These are phyloP conservation scores for Alternaria tenuissima DNA, from an alignment of 2,329 filamentous ascomycete species.

Conservation along the genomic window DNA sequence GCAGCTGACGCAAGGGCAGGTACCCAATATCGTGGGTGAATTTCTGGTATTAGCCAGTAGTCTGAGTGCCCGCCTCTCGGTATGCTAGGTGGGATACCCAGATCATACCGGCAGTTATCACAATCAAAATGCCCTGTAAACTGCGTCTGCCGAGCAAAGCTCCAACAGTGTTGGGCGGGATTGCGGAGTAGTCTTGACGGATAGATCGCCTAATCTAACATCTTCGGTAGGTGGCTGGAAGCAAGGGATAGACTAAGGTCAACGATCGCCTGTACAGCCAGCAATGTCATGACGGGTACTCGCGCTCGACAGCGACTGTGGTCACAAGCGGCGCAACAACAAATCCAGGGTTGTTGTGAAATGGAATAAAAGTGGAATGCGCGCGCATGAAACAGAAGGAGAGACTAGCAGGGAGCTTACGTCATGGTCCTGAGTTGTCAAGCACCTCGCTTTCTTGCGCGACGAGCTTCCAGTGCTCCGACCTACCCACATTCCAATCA, in stretches of 20 bases:
- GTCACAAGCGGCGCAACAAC: not conserved
- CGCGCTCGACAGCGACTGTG: not conserved
- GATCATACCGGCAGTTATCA: not conserved
- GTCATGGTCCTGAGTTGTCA: not conserved
- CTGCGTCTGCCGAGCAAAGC: not conserved
- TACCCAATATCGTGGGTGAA: slow-evolving; percentile 20
- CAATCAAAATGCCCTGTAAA: not conserved
- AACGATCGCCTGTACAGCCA: not conserved
- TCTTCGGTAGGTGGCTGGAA: not conserved
- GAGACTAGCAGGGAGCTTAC: not conserved
- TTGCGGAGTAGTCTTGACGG: not conserved
- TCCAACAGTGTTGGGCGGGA: not conserved
- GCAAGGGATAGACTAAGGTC: not conserved
- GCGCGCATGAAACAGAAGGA: not conserved
- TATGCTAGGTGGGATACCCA: not conserved
- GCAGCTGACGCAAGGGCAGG: slow-evolving; percentile 21
- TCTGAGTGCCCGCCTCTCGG: not conserved
- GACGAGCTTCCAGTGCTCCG: not conserved
- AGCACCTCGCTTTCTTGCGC: not conserved
- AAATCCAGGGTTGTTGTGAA: not conserved
- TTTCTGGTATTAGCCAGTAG: slow-evolving; percentile 7
- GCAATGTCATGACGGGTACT: not conserved
- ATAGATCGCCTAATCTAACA: not conserved
- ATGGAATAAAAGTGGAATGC: not conserved
- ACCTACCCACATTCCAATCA: not conserved